phyloP scores from a whole-genome alignment of 495 filamentous ascomycete species.

The Penicillium bovifimosum region DNA sequence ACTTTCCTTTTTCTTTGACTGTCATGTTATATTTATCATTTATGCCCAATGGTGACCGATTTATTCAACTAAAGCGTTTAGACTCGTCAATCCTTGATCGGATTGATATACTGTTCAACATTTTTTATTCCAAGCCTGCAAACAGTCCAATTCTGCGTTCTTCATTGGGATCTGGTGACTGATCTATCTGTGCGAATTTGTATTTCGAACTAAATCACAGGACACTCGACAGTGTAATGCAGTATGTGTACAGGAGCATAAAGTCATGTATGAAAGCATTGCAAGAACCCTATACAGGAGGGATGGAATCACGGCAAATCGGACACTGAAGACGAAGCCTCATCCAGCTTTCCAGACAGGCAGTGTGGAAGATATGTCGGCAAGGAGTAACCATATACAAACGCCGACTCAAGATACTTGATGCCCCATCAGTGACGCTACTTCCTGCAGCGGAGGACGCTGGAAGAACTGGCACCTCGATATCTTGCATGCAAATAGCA shows the following conservation, averaged over 20 bases:
- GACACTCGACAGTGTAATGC: background rate
- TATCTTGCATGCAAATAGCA: conserved; percentile 86
- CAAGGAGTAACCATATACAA: conserved; percentile 97
- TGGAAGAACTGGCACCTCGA: conserved; percentile 78
- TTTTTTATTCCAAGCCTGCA: background rate
- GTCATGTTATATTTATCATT: conserved; percentile 19
- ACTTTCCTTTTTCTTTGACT: conserved; percentile 9
- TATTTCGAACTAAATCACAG: background rate
- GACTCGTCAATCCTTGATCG: conserved; percentile 11
- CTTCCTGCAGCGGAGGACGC: conserved; percentile 45
- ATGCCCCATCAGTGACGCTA: conserved; percentile 53
- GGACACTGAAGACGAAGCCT: conserved; percentile 87
- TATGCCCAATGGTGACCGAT: conserved; percentile 12
- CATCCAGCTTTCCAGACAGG: conserved; percentile 96
- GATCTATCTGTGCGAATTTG: background rate
- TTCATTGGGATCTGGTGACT: background rate
- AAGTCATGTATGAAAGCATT: conserved; percentile 3
- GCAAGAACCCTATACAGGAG: conserved; percentile 56
- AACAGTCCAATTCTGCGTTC: background rate
- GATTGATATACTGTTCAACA: conserved; percentile 22
- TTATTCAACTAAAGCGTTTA: conserved; percentile 27
- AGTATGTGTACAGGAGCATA: conserved; percentile 6
- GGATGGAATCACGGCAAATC: conserved; percentile 86
- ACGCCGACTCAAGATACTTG: conserved; percentile 68
- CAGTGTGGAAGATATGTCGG: conserved; percentile 90